Percentiles rank a stretch among this genome's conserved stretches.
These are phyloP conservation scores for Penicillium paxilli DNA, from an alignment of 495 filamentous ascomycete genomes.

Conservation along the genomic window DNA sequence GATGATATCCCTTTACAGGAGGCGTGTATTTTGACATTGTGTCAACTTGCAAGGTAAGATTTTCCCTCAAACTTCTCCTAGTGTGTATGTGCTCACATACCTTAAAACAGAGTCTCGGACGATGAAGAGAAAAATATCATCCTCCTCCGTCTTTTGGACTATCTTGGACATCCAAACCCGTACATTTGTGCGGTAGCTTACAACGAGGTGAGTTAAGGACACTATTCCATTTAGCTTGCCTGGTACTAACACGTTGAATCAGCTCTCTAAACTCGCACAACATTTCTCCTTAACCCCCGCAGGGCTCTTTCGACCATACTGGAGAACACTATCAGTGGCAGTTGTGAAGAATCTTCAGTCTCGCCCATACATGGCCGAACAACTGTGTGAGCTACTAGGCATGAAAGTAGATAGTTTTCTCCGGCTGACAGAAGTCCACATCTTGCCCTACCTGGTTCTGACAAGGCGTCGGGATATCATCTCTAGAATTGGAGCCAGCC, in stretches of 20 bases:
- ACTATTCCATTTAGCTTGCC: background rate
- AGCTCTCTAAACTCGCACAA: conserved; percentile 66
- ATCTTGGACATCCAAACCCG: conserved; percentile 79
- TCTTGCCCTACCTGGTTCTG: conserved; percentile 82
- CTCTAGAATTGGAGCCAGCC: conserved; percentile 72
- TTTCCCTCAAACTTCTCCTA: background rate
- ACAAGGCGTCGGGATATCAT: conserved; percentile 76
- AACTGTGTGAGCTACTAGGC: conserved; percentile 75
- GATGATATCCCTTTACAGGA: conserved; percentile 68
- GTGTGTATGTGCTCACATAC: background rate
- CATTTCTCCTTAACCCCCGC: conserved; percentile 56
- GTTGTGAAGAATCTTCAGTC: conserved; percentile 78
- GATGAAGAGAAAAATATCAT: conserved; percentile 85
- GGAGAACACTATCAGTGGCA: conserved; percentile 74
- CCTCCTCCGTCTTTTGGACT: conserved; percentile 78
- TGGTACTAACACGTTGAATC: conserved; percentile 8
- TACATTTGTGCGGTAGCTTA: conserved; percentile 77
- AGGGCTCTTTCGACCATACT: conserved; percentile 79
- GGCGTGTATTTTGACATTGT: conserved; percentile 81
- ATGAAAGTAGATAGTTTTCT: conserved; percentile 73
- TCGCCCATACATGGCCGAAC: conserved; percentile 77
- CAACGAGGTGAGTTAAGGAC: conserved; percentile 60
- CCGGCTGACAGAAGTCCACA: conserved; percentile 72
- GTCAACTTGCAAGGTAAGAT: conserved; percentile 68
- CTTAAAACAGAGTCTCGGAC: conserved; percentile 58